phyloP scores from a whole-genome alignment of 2,329 filamentous ascomycete genomes.

The Verticillium longisporum region DNA sequence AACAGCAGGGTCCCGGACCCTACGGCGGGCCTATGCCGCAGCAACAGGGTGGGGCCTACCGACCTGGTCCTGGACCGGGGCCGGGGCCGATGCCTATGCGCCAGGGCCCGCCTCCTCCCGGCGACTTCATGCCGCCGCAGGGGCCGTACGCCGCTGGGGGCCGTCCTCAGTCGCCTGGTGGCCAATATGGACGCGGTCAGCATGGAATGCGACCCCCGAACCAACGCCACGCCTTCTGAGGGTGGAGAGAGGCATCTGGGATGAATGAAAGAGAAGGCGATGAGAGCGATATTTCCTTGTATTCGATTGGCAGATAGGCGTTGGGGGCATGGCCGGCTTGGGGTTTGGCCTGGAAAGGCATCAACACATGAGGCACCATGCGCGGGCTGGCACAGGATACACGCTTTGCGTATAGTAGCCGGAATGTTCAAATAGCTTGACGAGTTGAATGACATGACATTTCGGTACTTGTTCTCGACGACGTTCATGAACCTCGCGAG shows the following conservation, averaged over 20 bases:
- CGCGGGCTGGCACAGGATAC: background rate
- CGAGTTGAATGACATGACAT: background rate
- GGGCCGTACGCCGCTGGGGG: constrained; percentile 20
- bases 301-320: background rate
- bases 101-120: constrained; percentile 16
- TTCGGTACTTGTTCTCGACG: background rate
- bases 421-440: background rate
- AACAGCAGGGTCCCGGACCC: constrained; percentile 4
- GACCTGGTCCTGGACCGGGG: background rate
- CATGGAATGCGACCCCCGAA: constrained; percentile 16
- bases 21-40: constrained; percentile 5
- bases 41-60: constrained; percentile 5
- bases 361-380: background rate
- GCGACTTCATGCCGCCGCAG: constrained; percentile 19
- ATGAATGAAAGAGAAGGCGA: background rate
- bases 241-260: background rate
- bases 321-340: background rate
- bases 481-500: background rate
- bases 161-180: constrained; percentile 3
- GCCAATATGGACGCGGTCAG: constrained; percentile 4
- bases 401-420: background rate
- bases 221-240: constrained; percentile 24
- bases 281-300: background rate
- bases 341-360: background rate
- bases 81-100: constrained; percentile 17